A percentile compares a stretch with the other conserved stretches of the same genome.
Conservation (phyloP, 1,139 yeast genomes). For the Yamadazyma blattariae region DNA sequence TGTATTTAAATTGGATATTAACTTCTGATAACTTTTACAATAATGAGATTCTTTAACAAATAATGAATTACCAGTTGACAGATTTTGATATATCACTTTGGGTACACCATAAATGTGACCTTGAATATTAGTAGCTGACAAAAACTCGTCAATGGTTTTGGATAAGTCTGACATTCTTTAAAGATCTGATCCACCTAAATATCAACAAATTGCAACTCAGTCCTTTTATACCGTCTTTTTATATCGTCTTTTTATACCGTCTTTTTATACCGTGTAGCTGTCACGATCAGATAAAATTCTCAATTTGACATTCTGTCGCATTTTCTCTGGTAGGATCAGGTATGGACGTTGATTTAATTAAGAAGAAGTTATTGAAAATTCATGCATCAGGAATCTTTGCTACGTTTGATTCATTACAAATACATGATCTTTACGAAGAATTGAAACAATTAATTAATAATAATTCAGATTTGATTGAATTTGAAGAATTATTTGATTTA, state of each 20-base stretch:
- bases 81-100: slow-evolving; percentile 7
- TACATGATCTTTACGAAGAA: slow-evolving; percentile 30
- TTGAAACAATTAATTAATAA: slow-evolving; percentile 23
- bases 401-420: slow-evolving; percentile 34
- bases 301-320: too few species aligned
- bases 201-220: too few species aligned
- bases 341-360: slow-evolving; percentile 13
- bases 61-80: slow-evolving; percentile 1
- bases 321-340: slow-evolving; percentile 5
- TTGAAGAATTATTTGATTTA: slow-evolving; percentile 55
- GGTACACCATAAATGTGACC: slow-evolving; percentile 30
- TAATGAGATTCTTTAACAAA: slow-evolving; percentile 21
- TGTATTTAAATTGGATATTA: slow-evolving; percentile 24
- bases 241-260: too few species aligned
- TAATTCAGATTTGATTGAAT: slow-evolving; percentile 29
- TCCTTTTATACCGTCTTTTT: too few species aligned
- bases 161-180: slow-evolving; percentile 8
- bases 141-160: slow-evolving; percentile 11
- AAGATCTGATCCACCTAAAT: neutral
- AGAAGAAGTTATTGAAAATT: slow-evolving; percentile 24
- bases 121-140: slow-evolving; percentile 17
- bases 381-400: slow-evolving; percentile 35
- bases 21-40: slow-evolving; percentile 17
- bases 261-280: too few species aligned
- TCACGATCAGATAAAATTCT: too few species aligned